Base-by-base conservation (phyloP, 768 basidiomycete genomes). In the Mycena rosella region DNA sequence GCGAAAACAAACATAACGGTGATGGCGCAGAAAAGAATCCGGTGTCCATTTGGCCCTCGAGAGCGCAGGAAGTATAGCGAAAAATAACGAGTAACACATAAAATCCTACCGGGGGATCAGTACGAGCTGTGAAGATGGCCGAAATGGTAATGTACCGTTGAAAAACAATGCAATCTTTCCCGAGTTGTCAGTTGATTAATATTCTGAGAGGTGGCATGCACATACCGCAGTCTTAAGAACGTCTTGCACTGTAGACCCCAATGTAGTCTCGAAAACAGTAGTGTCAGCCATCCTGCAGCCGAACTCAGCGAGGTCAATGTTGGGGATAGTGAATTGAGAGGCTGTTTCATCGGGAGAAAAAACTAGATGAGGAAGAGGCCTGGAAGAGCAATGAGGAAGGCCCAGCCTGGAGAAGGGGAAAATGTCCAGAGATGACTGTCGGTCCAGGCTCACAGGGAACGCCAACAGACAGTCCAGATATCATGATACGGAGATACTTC, bases 81-180 rank as follows among this genome's bases (percentile, higher is more conserved):
- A 17, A 59, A 36, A 59, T 18, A 5, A 34, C 57, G 1, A 59
- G 15, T 14, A 59, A 5, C 27, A 47, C n/a, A 36, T 59, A 59
- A 6, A 44, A 26, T 32, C 44, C 57, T 59, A 7, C 13, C 18
- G 44, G n/a, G 5, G 24, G 17, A 18, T 49, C 27, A 51, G 6
- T 38, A 14, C 9, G 3, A 34, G 32, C n/a, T 34, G 6, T 11
- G 11, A 34, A 10, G 10, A 14, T 38, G 9, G 11, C n/a, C 32
- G 32, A 6, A 15, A 38, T 3, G 24, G 47, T 27, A 9, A 11
- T 26, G 17, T 18, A 36, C 57, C 57, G 29, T 59, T 47, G 42
- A 59, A 48, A 47, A 34, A 59, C 30, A 59, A 34, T 20, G 57
- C 45, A 11, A 59, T 48, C 57, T 59, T 59, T 30, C 17, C 38